A percentile compares a stretch with the other conserved stretches of the same genome.
Conservation (phyloP, 2,329 filamentous ascomycete species). For the Diplodia scrobiculata region DNA sequence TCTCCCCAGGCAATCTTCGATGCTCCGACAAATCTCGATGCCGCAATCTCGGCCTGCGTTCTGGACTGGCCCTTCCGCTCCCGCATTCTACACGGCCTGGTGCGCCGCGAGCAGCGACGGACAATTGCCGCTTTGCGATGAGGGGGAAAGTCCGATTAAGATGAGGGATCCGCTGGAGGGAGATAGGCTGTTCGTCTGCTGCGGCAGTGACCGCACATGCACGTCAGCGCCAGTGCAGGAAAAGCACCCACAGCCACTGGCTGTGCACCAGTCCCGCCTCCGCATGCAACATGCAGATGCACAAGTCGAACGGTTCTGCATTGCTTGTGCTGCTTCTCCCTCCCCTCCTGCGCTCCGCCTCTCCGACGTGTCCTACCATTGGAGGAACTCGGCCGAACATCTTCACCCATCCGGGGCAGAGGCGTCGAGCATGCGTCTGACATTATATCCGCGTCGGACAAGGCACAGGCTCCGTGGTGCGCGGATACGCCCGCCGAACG, state of each 20-base stretch:
- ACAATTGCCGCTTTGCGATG: not conserved
- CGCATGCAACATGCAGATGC: conserved; percentile 1
- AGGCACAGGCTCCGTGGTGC: not conserved
- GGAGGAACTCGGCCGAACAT: not conserved
- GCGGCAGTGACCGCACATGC: conserved; percentile 5
- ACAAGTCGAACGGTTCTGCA: conserved; percentile 1
- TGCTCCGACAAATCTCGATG: not conserved
- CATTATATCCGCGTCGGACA: not conserved
- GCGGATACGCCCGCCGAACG: not conserved
- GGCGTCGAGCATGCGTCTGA: not conserved
- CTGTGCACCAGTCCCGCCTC: not conserved
- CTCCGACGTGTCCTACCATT: not conserved
- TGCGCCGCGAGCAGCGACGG: not conserved
- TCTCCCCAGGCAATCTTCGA: not conserved
- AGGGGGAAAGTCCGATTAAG: conserved; percentile 13
- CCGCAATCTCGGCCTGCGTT: not conserved
- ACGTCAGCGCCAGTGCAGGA: conserved; percentile 18
- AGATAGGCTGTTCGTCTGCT: not conserved
- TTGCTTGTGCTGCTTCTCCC: not conserved
- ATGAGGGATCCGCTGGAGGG: not conserved
- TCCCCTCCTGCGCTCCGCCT: not conserved
- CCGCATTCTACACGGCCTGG: not conserved
- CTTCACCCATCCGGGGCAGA: not conserved
- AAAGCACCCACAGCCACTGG: not conserved
- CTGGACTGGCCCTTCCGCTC: not conserved